Evolutionary conservation across 164 flowering plant genomes (phyloP).

Genomic region (Vitis riparia): DNA sequence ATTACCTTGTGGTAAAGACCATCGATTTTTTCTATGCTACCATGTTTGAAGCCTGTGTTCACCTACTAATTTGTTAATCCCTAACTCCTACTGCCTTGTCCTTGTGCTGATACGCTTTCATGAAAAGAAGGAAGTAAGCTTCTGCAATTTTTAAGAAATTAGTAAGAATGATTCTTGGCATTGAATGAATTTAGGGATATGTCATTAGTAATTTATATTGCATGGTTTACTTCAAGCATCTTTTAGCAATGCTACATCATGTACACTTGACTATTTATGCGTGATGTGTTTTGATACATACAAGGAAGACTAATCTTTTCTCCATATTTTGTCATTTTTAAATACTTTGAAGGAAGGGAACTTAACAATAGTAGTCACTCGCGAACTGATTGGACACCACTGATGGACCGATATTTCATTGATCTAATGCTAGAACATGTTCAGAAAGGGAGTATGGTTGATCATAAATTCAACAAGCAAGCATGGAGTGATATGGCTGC

Average conservation of each 20-base stretch:
- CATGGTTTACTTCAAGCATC: background rate
- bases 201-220: background rate
- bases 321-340: background rate
- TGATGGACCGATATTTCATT: conserved; percentile 34
- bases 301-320: background rate
- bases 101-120: no score
- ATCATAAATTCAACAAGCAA: conserved; percentile 20
- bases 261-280: background rate
- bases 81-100: no score
- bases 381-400: conserved; percentile 31
- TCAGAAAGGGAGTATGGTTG: conserved; percentile 23
- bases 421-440: conserved; percentile 34
- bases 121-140: no score
- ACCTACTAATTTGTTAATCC: no score
- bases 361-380: conserved; percentile 7
- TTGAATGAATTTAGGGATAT: background rate
- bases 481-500: conserved; percentile 28
- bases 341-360: conserved; percentile 9
- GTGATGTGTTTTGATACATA: background rate
- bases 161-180: background rate
- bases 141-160: background rate
- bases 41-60: no score
- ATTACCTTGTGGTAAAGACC: no score
- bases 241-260: no score
- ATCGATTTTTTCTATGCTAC: no score